A percentile compares a stretch with the other conserved stretches of the same genome.
phyloP scores from a whole-genome alignment of 768 basidiomycete genomes.

The Lactarius quietus region DNA sequence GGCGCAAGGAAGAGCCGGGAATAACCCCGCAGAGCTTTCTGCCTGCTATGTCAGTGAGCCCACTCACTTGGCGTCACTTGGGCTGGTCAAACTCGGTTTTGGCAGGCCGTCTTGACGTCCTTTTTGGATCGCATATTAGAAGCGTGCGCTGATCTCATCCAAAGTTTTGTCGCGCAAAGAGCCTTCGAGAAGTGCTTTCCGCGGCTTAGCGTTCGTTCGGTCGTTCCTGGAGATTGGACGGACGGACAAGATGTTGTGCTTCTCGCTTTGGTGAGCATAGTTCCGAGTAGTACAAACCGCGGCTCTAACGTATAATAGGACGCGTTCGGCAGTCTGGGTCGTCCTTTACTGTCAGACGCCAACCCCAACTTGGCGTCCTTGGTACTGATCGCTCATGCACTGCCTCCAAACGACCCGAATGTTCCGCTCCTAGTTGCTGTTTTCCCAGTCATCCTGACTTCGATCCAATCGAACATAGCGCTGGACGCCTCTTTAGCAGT shows the following conservation, averaged over 20 bases:
- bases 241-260: slow-evolving; percentile 22
- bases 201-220: slow-evolving; percentile 11
- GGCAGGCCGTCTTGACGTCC: slow-evolving; percentile 19
- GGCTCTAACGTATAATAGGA: slow-evolving; percentile 4
- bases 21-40: slow-evolving; percentile 12
- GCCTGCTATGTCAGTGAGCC: slow-evolving; percentile 14
- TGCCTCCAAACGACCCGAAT: neutral
- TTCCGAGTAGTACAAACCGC: neutral
- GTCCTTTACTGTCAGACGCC: slow-evolving; percentile 19
- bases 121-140: slow-evolving; percentile 22
- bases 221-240: slow-evolving; percentile 23
- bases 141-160: slow-evolving; percentile 20
- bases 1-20: slow-evolving; percentile 7
- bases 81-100: neutral
- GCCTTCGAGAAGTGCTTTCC: slow-evolving; percentile 23
- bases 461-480: slow-evolving; percentile 50
- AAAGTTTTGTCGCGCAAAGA: slow-evolving; percentile 21
- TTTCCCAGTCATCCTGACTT: slow-evolving; percentile 43
- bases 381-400: slow-evolving; percentile 20
- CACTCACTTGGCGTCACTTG: neutral
- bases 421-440: slow-evolving; percentile 31
- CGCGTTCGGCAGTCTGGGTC: slow-evolving; percentile 15
- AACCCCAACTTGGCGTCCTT: slow-evolving; percentile 21
- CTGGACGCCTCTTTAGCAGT: slow-evolving; percentile 61
- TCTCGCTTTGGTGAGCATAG: slow-evolving; percentile 22